These are phyloP conservation scores for Postia placenta DNA, from an alignment of 768 basidiomycete species.

Conservation along the genomic window DNA sequence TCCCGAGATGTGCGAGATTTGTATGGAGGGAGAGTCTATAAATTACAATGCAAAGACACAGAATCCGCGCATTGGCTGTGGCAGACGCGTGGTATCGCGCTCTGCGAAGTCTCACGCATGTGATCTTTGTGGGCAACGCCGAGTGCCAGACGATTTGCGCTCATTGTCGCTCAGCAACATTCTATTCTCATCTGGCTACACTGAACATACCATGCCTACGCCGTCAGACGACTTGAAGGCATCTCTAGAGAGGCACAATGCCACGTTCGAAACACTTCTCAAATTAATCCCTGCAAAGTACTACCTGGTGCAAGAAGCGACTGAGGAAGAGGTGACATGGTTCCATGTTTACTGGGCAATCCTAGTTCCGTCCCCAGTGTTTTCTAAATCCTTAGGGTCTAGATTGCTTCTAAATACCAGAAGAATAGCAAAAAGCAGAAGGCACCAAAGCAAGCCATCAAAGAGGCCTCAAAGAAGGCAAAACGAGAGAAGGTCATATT, in stretches of 20 bases:
- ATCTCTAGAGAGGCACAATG: constrained; percentile 81
- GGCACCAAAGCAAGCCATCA: constrained; percentile 79
- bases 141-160: no score
- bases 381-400: neutral
- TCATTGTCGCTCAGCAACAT: no score
- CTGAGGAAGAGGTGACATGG: constrained; percentile 55
- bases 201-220: constrained; percentile 37
- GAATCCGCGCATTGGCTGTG: no score
- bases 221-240: constrained; percentile 39
- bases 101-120: neutral
- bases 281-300: constrained; percentile 86
- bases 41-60: no score
- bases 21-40: no score
- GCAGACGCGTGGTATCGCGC: neutral
- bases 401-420: constrained; percentile 66
- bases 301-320: constrained; percentile 67
- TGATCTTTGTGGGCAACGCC: no score
- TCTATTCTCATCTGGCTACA: neutral
- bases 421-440: constrained; percentile 78
- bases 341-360: neutral
- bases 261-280: constrained; percentile 76
- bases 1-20: no score
- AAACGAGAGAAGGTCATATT: constrained; percentile 74
- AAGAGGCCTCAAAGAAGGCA: constrained; percentile 86
- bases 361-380: neutral